These are phyloP conservation scores for Pichia sp. DNA, from an alignment of 1,139 yeast genomes.

Conservation along the genomic window DNA sequence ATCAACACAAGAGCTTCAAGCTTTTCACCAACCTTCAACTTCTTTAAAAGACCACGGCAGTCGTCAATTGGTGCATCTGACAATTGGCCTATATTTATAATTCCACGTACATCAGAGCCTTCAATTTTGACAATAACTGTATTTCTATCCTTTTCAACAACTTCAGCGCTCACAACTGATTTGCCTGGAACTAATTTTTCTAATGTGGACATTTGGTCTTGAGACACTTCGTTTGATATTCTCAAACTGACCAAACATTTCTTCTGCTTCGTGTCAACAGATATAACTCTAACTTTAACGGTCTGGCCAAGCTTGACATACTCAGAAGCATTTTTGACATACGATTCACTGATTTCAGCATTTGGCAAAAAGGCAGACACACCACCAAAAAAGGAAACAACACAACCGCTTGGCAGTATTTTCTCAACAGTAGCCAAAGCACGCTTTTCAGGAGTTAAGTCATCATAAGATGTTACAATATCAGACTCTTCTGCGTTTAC, in stretches of 20 bases:
- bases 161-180: constrained; percentile 54
- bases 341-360: constrained; percentile 85
- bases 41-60: constrained; percentile 59
- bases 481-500: constrained; percentile 68
- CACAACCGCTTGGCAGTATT: constrained; percentile 72
- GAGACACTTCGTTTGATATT: constrained; percentile 52
- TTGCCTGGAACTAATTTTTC: constrained; percentile 55
- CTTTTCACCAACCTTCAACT: constrained; percentile 54
- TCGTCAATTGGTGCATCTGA: constrained; percentile 73
- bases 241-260: constrained; percentile 72
- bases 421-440: constrained; percentile 73
- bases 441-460: constrained; percentile 54
- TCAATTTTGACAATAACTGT: constrained; percentile 62
- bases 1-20: constrained; percentile 64
- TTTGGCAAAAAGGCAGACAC: constrained; percentile 79
- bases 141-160: constrained; percentile 74
- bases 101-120: constrained; percentile 60
- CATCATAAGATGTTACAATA: constrained; percentile 47
- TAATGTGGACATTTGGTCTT: constrained; percentile 47
- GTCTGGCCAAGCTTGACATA: constrained; percentile 83
- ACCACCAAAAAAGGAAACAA: constrained; percentile 77
- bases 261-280: constrained; percentile 50
- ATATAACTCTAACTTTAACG: constrained; percentile 61
- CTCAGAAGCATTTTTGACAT: constrained; percentile 71
- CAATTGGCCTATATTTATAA: constrained; percentile 69